Evolutionary conservation across 2,329 filamentous ascomycete genomes (phyloP).

Genomic region (Alternaria sp.): DNA sequence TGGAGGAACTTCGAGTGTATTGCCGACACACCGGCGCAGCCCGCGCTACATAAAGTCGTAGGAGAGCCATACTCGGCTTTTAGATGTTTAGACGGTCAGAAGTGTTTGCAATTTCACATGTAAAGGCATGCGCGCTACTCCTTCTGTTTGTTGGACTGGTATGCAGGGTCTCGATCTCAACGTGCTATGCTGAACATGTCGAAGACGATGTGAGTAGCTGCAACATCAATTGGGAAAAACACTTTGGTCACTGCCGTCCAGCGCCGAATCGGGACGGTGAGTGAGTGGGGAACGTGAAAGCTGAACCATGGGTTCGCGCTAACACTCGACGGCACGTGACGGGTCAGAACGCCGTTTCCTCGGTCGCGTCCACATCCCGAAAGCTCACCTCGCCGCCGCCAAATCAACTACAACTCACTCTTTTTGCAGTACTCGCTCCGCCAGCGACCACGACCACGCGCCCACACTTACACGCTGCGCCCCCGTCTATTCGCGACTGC

Average conservation of each 20-base stretch:
- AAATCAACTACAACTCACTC: not conserved
- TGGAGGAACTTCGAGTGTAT: not conserved
- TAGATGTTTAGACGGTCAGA: not conserved
- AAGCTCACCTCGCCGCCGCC: not conserved
- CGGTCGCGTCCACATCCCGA: slow-evolving; percentile 1
- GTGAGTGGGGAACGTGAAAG: slow-evolving; percentile 6
- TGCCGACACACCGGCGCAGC: not conserved
- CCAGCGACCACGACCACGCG: not conserved
- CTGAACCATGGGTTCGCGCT: slow-evolving; percentile 9
- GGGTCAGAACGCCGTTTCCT: not conserved
- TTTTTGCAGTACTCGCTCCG: not conserved
- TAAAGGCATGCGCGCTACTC: not conserved
- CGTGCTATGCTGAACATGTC: not conserved
- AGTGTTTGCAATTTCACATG: not conserved
- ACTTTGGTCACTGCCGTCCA: not conserved
- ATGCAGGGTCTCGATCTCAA: not conserved
- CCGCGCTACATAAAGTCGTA: not conserved
- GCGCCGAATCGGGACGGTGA: not conserved
- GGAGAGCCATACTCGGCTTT: not conserved
- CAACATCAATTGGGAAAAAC: not conserved
- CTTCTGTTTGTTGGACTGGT: not conserved
- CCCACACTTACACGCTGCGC: not conserved
- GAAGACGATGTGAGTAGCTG: not conserved
- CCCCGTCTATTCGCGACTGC: not conserved
- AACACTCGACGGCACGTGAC: slow-evolving; percentile 21